A percentile compares a stretch with the other conserved stretches of the same genome.
Evolutionary conservation across 164 flowering plant genomes (phyloP).

Genomic region (Brasenia schreberi): DNA sequence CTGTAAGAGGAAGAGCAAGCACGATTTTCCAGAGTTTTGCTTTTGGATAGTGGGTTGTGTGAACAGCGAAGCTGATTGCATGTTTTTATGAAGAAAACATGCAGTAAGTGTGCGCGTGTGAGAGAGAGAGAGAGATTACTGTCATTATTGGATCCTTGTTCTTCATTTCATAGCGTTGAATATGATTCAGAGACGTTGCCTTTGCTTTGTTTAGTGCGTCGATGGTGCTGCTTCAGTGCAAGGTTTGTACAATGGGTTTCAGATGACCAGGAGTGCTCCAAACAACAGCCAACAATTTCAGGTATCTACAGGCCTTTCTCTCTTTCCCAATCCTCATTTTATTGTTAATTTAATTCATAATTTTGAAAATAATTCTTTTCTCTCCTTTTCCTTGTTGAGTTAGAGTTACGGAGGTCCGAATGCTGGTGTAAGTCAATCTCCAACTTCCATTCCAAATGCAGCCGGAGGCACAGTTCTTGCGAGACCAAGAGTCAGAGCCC

Average conservation of each 20-base stretch:
- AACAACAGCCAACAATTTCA: conserved; percentile 35
- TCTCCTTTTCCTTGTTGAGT: conserved; percentile 6
- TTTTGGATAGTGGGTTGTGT: too few species aligned
- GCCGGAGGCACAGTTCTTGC: conserved; percentile 32
- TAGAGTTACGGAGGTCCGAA: conserved; percentile 29
- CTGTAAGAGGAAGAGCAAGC: neutral
- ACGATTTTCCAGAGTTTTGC: too few species aligned
- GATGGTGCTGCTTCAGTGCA: conserved; percentile 40
- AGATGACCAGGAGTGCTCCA: conserved; percentile 30
- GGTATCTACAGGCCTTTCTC: conserved; percentile 17
- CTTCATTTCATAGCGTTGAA: neutral
- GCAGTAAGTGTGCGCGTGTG: too few species aligned
- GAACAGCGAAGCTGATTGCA: too few species aligned
- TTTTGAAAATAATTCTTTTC: neutral
- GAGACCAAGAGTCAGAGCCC: conserved; percentile 71
- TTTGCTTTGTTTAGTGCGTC: conserved; percentile 11
- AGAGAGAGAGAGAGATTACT: too few species aligned
- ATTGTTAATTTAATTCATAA: neutral
- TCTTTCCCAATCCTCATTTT: neutral
- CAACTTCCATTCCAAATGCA: conserved; percentile 21
- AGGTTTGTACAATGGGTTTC: conserved; percentile 46
- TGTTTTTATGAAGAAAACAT: too few species aligned
- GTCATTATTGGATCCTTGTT: neutral
- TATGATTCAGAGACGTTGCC: neutral
- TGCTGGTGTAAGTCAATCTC: conserved; percentile 25